Base-by-base conservation (phyloP, 2,329 filamentous ascomycete genomes). In the Aureobasidium pullulans region DNA sequence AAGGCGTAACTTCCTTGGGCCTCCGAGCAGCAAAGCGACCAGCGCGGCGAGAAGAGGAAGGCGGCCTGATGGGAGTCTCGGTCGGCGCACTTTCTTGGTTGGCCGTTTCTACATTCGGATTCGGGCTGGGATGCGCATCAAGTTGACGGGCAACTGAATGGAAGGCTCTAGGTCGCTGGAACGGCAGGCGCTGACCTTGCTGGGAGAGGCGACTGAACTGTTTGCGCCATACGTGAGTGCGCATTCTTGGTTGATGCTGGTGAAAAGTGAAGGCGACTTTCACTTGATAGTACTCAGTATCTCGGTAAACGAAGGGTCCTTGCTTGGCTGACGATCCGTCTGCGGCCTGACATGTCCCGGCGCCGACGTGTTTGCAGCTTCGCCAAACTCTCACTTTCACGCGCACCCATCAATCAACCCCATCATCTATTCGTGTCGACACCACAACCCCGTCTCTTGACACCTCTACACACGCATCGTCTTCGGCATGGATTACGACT, bases 121-220 rank as follows among this genome's bases (percentile, higher is more conserved):
- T 29, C 13, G 58, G 47, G 10, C 8, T 28, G 11, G 46, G 39
- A 48, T 58, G 37, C 15, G 42, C 43, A 7, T 39, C 52, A 31
- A 58, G 44, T 23, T 53, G 62, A 29, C 57, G 64, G n/a, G 60
- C 58, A 59, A 59, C 62, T 31, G 53, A 59, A 57, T 61, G 64
- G 61, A 70, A 69, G 57, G 62, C 48, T 60, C 66, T 62, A 40
- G 15, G 32, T 47, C 53, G 53, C 11, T 64, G 64, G 11, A 62
- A 36, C 8, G 53, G 37, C 4, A 50, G 34, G 31, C 54, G 57
- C 36, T 60, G 57, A 16, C 52, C 54, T 42, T 52, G 58, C 39
- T 44, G 61, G 36, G 61, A 60, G 29, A 63, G 53, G 46, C 60
- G 61, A 54, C 37, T 53, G 34, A 63, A 49, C 52, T 57, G 58